Conservation (phyloP, 2,329 filamentous ascomycete species). For the Teratosphaeria zuluensis region DNA sequence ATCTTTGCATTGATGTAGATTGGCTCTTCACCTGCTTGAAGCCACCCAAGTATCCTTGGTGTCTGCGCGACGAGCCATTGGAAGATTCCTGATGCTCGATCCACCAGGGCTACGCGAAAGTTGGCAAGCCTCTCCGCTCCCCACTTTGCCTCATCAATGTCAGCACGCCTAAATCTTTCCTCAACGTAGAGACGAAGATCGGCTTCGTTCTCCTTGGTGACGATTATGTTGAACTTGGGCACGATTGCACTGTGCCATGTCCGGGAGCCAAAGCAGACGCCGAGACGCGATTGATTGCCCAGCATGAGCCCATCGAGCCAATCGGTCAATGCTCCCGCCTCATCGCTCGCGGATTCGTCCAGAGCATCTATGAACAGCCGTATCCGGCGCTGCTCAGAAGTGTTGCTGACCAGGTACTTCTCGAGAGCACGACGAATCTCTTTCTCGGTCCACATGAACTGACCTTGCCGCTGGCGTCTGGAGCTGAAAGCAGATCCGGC, state of each 20-base stretch:
- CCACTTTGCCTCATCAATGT: background rate
- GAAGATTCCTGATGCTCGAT: no score
- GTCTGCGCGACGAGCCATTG: no score
- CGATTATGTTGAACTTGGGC: background rate
- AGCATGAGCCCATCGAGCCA: background rate
- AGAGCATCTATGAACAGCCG: background rate
- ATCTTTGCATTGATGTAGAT: background rate
- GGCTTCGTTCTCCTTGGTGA: background rate
- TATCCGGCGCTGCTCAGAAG: background rate
- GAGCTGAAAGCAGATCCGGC: background rate
- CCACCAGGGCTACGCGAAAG: no score
- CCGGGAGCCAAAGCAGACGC: background rate
- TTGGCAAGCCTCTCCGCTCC: background rate
- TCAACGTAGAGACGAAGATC: background rate
- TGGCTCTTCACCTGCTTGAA: background rate
- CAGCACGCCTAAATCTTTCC: background rate
- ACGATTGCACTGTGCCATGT: background rate
- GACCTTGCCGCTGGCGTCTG: background rate
- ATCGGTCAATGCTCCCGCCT: background rate
- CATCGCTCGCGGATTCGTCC: background rate
- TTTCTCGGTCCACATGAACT: background rate
- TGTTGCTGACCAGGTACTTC: background rate
- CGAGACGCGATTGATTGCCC: background rate
- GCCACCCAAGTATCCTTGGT: no score
- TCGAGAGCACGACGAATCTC: background rate